Evolutionary conservation across 192 early-diverging fungal genomes (phyloP), one percentile per base, ranked within the genome.

Genomic region (Backusella liffmaniae): DNA sequence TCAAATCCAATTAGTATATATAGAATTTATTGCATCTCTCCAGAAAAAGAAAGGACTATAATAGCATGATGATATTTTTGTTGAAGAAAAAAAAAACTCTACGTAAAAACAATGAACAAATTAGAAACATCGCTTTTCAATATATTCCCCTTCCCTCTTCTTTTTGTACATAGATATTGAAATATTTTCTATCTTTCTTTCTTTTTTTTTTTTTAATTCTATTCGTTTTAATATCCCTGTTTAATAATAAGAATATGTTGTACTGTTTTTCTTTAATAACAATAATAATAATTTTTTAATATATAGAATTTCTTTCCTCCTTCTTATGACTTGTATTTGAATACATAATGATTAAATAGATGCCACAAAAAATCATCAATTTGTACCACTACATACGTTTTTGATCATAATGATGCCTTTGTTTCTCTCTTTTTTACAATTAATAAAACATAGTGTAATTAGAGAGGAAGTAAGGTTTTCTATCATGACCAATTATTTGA

Each of bases 151-250:
- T 16, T 9, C 51, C 21, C 21, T 23, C 21, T 56, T 59, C 10
- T 59, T 26, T 59, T 62, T 62, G 56, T 62, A 62, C 56, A 62
- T 62, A 62, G 8, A 26, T 29, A 62, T 62, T 62, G 56, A 62
- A 62, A 13, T 62, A 3, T 29, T 62, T 62, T 62, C 2, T 29
- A 10, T 62, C 9, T 56, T 56, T 62, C 21, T 59, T 59, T 62
- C 21, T 53, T 32, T 32, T 32, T 26, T 26, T 26, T 53, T 9
- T n/a, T 56, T 53, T 53, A 8, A 53, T 53, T 56, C 8, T 23
- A 21, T 56, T 0, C n/a, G 1, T 62, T 62, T 62, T 62, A 29
- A 26, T 62, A 26, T 23, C 4, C 56, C 12, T 62, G n/a, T 59
- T 62, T 62, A 49, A 49, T 49, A 16, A 21, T 62, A 62, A n/a